Base-by-base conservation (phyloP, 257 asterid genomes). In the Plantago elongata region DNA sequence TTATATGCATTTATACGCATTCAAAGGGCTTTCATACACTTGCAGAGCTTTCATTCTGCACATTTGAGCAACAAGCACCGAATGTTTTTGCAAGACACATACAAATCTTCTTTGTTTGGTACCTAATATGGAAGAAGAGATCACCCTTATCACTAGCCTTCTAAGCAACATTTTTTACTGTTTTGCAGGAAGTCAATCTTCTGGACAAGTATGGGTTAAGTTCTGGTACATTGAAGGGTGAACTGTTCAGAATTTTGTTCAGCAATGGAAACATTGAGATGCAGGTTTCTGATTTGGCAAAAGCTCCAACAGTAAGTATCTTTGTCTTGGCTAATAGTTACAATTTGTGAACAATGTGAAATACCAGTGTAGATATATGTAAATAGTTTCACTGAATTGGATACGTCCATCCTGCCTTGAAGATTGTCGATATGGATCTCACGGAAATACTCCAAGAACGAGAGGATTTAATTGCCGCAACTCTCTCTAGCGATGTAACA, bases 201-300 rank as follows among this genome's bases (percentile, higher is more conserved):
- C 81, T 93, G 96, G 83, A 82, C 40, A 93, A 74, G 75, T 87
- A 82, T 77, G 90, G 94, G 67, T 74, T 89, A 74, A 69, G 76
- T 68, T 80, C 87, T 66, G 94, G 92, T 67, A 87, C 99, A 54
- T 64, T 93, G 79, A 93, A 87, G 83, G 95, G 90, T 22, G 95
- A 89, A 74, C 76, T 93, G 57, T 93, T 93, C 65, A 75, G 77
- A 75, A 78, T 78, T 67, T 84, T 93, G 79, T 69, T 77, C 74
- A 76, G 61, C 59, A 80, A 73, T 71, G 99, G 97, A 74, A 83
- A 72, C 69, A 72, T 62, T 45, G 99, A 97, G 57, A 76, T 87
- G 92, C 74, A 79, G 74, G 86, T 89, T 62, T 77, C 91, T 12
- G 97, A 93, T 63, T 66, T 93, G 82, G 87, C 94, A 66, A 80